phyloP scores from a whole-genome alignment of 192 early-diverging fungal species.

The Umbelopsis ramanniana region DNA sequence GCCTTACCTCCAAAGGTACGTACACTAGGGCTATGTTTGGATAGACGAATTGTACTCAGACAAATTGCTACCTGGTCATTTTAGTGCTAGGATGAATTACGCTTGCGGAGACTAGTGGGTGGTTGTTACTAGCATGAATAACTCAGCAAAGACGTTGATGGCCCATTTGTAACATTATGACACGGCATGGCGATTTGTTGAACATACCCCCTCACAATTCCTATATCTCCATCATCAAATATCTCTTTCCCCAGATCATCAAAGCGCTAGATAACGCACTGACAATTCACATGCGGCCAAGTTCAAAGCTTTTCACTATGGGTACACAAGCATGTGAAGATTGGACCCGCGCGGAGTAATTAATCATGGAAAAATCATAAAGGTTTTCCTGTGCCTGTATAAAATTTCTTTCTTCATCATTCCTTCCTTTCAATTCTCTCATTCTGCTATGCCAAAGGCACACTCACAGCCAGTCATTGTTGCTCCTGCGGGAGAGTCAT shows the following conservation, averaged over 20 bases:
- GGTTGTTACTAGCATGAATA: too few species aligned
- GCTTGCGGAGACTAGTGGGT: not conserved
- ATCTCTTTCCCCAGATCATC: not conserved
- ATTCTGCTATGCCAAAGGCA: not conserved
- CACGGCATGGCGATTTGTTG: not conserved
- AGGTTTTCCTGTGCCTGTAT: not conserved
- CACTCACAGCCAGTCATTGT: slow-evolving; percentile 14
- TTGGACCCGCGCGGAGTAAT: slow-evolving; percentile 3
- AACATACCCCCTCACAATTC: too few species aligned
- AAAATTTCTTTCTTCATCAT: not conserved
- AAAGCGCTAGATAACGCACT: not conserved
- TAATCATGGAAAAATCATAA: not conserved
- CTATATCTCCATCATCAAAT: too few species aligned
- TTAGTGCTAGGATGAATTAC: not conserved
- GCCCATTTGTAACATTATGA: too few species aligned
- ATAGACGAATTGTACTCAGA: slow-evolving; percentile 6
- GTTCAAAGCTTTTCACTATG: not conserved
- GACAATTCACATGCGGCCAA: slow-evolving; percentile 14
- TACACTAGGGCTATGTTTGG: not conserved
- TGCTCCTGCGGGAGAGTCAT: slow-evolving; percentile 29
- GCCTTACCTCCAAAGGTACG: not conserved
- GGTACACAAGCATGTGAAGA: slow-evolving; percentile 22
- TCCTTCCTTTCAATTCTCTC: slow-evolving; percentile 5
- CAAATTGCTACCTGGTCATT: slow-evolving; percentile 6
- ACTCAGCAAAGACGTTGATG: too few species aligned